A percentile compares a stretch with the other conserved stretches of the same genome.
phyloP scores from a whole-genome alignment of 2,329 filamentous ascomycete species.

The Microsporum canis region DNA sequence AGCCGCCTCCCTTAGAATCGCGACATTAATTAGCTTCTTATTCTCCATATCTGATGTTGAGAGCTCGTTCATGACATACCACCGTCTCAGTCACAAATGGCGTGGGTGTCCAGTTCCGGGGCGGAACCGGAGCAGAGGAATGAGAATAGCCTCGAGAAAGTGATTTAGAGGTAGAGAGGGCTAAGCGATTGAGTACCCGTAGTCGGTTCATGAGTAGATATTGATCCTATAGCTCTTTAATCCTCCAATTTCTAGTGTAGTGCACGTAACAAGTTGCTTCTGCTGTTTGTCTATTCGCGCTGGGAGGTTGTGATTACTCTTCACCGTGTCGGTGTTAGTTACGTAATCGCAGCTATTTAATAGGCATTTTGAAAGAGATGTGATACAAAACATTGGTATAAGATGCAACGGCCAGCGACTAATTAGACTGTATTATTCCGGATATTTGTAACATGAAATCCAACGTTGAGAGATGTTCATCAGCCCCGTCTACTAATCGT shows the following conservation, averaged over 20 bases:
- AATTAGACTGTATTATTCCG: constrained; percentile 25
- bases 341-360: background rate
- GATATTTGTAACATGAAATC: constrained; percentile 76
- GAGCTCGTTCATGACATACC: constrained; percentile 32
- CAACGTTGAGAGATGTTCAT: constrained; percentile 85
- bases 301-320: background rate
- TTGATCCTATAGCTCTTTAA: background rate
- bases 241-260: background rate
- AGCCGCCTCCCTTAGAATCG: constrained; percentile 52
- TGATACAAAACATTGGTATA: background rate
- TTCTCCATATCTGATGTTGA: background rate
- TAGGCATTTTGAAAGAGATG: background rate
- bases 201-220: constrained; percentile 13
- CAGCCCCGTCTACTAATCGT: constrained; percentile 81
- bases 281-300: background rate
- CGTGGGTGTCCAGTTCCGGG: constrained; percentile 40
- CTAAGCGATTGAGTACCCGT: constrained; percentile 10
- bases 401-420: background rate
- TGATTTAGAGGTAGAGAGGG: constrained; percentile 6
- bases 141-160: constrained; percentile 11
- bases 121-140: constrained; percentile 17
- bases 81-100: constrained; percentile 46
- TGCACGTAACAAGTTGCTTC: background rate
- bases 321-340: background rate
- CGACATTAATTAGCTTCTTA: background rate